These are phyloP conservation scores for Datisca glomerata DNA, from an alignment of 306 rosid genomes.

Conservation along the genomic window DNA sequence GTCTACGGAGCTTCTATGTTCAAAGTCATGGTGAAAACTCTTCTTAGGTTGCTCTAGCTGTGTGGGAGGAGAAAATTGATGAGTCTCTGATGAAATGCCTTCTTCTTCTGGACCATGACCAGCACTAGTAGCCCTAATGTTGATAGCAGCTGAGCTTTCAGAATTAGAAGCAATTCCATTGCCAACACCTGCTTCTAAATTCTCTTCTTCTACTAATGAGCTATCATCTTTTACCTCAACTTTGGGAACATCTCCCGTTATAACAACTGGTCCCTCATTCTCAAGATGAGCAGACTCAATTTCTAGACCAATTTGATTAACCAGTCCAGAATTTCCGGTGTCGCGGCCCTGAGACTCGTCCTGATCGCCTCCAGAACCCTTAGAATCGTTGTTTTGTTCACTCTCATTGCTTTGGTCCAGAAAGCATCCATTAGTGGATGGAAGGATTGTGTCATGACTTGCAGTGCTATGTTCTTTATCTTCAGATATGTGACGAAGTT, in stretches of 20 bases:
- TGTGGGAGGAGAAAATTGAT: conserved; percentile 19
- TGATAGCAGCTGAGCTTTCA: conserved; percentile 21
- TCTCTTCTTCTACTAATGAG: conserved; percentile 14
- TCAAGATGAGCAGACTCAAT: conserved; percentile 24
- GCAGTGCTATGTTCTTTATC: conserved; percentile 16
- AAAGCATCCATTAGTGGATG: conserved; percentile 29
- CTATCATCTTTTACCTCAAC: conserved; percentile 17
- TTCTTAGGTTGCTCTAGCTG: conserved; percentile 23
- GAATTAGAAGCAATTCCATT: conserved; percentile 24
- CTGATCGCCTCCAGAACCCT: conserved; percentile 10
- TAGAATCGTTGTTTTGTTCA: conserved; percentile 12
- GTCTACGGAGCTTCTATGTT: conserved; percentile 19
- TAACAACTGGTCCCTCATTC: conserved; percentile 25
- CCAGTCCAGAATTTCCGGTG: conserved; percentile 24
- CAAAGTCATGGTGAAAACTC: conserved; percentile 12
- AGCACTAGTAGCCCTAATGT: conserved; percentile 12
- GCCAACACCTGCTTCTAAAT: conserved; percentile 16
- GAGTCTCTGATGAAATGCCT: conserved; percentile 20
- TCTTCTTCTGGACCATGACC: conserved; percentile 22
- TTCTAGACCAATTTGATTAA: conserved; percentile 21
- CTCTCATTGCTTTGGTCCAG: conserved; percentile 18
- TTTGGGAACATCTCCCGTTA: conserved; percentile 16
- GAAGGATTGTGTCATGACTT: conserved; percentile 20
- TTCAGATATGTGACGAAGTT: conserved; percentile 16
- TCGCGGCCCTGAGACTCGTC: conserved; percentile 12